A percentile compares a stretch with the other conserved stretches of the same genome.
These are phyloP conservation scores for Nemania sp. DNA, from an alignment of 2,329 filamentous ascomycete genomes.

Conservation along the genomic window DNA sequence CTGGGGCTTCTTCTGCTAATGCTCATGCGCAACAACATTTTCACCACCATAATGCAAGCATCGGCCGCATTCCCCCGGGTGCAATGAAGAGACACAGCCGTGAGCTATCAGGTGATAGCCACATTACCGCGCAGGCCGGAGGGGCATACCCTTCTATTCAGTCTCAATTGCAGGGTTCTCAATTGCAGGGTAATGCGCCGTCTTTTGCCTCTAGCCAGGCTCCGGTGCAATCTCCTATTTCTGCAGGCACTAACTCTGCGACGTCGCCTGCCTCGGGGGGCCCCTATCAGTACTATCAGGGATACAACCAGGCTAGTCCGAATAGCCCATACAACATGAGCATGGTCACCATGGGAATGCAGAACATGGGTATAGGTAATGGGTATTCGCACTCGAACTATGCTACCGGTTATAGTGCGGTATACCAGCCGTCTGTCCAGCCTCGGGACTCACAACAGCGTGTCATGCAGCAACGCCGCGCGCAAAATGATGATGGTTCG, in stretches of 20 bases:
- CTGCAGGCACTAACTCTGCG: conserved; percentile 37
- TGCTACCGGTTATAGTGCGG: conserved; percentile 63
- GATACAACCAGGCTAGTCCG: conserved; percentile 49
- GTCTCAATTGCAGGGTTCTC: conserved; percentile 82
- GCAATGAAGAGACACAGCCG: conserved; percentile 78
- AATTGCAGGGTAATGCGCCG: conserved; percentile 81
- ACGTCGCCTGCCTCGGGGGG: conserved; percentile 29
- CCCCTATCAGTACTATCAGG: conserved; percentile 41
- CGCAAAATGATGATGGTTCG: conserved; percentile 78
- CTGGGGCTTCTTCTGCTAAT: conserved; percentile 55
- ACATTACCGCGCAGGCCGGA: conserved; percentile 54
- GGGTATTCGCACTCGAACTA: conserved; percentile 70
- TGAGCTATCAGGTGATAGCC: conserved; percentile 71
- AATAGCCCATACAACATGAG: conserved; percentile 58
- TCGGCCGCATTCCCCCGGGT: conserved; percentile 80
- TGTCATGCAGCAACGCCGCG: conserved; percentile 79
- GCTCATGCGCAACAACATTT: conserved; percentile 72
- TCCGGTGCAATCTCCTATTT: conserved; percentile 45
- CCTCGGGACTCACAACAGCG: conserved; percentile 81
- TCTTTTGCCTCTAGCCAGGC: conserved; percentile 69
- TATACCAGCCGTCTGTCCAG: conserved; percentile 61
- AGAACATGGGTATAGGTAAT: conserved; percentile 62
- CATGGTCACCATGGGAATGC: conserved; percentile 76
- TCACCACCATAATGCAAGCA: conserved; percentile 83
- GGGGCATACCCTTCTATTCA: conserved; percentile 69